A percentile compares a stretch with the other conserved stretches of the same genome.
phyloP scores from a whole-genome alignment of 768 basidiomycete species.

The Tylopilus sp. region DNA sequence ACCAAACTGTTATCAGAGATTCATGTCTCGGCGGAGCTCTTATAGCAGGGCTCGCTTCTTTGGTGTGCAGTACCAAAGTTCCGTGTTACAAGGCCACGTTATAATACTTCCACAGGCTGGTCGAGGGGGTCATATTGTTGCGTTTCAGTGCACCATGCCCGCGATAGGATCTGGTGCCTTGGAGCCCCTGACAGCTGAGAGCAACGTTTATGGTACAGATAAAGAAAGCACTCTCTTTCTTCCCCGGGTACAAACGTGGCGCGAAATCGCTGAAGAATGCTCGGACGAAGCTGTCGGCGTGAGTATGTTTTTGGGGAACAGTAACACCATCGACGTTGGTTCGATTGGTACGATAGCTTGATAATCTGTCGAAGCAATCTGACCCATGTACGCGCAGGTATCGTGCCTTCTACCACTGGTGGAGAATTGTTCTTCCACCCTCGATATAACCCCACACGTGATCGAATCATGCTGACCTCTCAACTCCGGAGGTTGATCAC shows the following conservation, averaged over 20 bases:
- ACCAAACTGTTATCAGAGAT: slow-evolving; percentile 43
- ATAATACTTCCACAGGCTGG: slow-evolving; percentile 43
- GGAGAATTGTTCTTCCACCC: slow-evolving; percentile 93
- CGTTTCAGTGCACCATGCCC: slow-evolving; percentile 70
- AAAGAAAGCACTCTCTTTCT: slow-evolving; percentile 81
- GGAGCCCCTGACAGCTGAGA: slow-evolving; percentile 53
- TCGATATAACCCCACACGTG: slow-evolving; percentile 71
- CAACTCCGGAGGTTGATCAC: slow-evolving; percentile 68
- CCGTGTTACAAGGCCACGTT: slow-evolving; percentile 12
- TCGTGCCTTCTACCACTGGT: slow-evolving; percentile 71
- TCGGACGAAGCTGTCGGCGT: slow-evolving; percentile 89
- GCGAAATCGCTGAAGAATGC: slow-evolving; percentile 80
- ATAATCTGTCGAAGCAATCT: slow-evolving; percentile 3
- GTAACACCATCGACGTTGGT: slow-evolving; percentile 78
- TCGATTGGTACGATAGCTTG: slow-evolving; percentile 60
- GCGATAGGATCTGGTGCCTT: slow-evolving; percentile 73
- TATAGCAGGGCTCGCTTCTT: slow-evolving; percentile 62
- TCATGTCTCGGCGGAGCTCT: slow-evolving; percentile 80
- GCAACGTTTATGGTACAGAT: slow-evolving; percentile 72
- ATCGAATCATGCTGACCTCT: slow-evolving; percentile 62
- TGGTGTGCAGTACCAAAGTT: slow-evolving; percentile 46
- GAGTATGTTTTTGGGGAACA: slow-evolving; percentile 82
- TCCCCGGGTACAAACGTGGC: slow-evolving; percentile 79
- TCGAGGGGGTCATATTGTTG: slow-evolving; percentile 72
- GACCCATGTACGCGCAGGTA: slow-evolving; percentile 38